phyloP scores from a whole-genome alignment of 768 basidiomycete species.

The Dentipellis fragilis region DNA sequence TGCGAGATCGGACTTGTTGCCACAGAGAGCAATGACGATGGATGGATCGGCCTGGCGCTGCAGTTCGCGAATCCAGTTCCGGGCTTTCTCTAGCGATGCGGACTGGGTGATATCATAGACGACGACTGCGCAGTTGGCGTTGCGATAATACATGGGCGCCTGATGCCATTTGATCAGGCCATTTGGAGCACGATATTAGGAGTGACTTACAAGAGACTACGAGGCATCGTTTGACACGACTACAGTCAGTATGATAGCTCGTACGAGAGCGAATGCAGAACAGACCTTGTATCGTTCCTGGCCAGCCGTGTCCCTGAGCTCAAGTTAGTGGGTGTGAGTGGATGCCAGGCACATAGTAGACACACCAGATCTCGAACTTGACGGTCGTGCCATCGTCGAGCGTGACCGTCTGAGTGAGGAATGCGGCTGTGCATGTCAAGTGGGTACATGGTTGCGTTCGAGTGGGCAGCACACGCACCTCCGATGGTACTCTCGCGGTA shows the following conservation, averaged over 20 bases:
- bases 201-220: constrained; percentile 36
- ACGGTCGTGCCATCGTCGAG: constrained; percentile 84
- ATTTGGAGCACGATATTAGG: neutral
- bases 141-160: constrained; percentile 96
- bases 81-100: constrained; percentile 89
- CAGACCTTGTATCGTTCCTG: constrained; percentile 87
- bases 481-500: constrained; percentile 93
- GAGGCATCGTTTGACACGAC: too few species aligned
- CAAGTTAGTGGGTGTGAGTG: neutral
- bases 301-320: constrained; percentile 82
- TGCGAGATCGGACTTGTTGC: constrained; percentile 87
- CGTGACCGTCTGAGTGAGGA: constrained; percentile 94
- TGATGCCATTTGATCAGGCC: constrained; percentile 17
- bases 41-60: constrained; percentile 96
- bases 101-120: constrained; percentile 94
- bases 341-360: neutral
- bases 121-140: constrained; percentile 88
- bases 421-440: constrained; percentile 56
- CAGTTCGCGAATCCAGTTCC: constrained; percentile 92
- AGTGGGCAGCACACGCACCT: constrained; percentile 32
- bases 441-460: constrained; percentile 9
- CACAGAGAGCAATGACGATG: constrained; percentile 92
- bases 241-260: neutral
- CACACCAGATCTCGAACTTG: constrained; percentile 97
- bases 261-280: constrained; percentile 9